Evolutionary conservation across 257 asterid genomes (phyloP).

Genomic region (Anisodus tanguticus): DNA sequence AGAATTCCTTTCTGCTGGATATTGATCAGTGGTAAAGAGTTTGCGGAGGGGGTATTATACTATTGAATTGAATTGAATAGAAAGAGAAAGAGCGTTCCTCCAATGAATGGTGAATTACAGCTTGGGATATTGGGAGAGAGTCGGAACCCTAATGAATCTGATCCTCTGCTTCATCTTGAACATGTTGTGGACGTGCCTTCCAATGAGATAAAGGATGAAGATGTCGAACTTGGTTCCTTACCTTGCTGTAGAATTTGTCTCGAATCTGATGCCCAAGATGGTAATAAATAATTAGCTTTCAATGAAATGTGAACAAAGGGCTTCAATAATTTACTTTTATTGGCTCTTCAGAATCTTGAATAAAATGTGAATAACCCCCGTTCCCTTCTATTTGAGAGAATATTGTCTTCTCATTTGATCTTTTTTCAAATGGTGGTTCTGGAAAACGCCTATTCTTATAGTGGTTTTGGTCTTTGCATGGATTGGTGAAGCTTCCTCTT

Average conservation of each 20-base stretch:
- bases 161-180: no score
- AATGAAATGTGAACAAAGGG: not conserved
- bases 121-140: slow-evolving; percentile 40
- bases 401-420: not conserved
- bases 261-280: slow-evolving; percentile 48
- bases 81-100: not conserved
- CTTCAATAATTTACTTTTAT: no score
- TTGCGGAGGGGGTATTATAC: no score
- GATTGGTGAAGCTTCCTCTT: not conserved
- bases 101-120: slow-evolving; percentile 46
- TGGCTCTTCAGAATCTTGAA: not conserved
- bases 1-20: no score
- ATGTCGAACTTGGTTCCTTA: slow-evolving; percentile 54
- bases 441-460: not conserved
- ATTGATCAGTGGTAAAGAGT: no score
- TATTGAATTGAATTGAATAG: no score
- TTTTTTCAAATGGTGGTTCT: not conserved
- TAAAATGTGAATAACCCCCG: not conserved
- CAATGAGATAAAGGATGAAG: slow-evolving; percentile 37
- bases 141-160: slow-evolving; percentile 42
- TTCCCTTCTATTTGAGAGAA: no score
- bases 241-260: slow-evolving; percentile 63
- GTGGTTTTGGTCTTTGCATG: not conserved
- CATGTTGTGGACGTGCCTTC: slow-evolving; percentile 6
- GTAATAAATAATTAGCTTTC: slow-evolving; percentile 30